Conservation (phyloP, 129 eudicot species). For the Chrysanthemum lavandulifolium region DNA sequence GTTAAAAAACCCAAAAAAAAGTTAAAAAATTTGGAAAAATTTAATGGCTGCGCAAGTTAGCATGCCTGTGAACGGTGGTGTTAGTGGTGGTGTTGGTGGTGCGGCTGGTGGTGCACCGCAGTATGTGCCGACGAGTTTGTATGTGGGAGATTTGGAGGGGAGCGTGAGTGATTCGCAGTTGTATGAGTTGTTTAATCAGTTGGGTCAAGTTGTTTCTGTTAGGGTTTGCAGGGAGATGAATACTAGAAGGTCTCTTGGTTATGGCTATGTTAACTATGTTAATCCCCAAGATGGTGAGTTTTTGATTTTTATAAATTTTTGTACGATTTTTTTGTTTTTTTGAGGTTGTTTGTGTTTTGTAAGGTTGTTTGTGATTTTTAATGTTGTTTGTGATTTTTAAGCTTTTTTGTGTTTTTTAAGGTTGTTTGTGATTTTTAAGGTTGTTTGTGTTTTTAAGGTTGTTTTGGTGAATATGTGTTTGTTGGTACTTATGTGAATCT, state of each 20-base stretch:
- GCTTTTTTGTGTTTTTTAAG: not conserved
- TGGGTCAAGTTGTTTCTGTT: slow-evolving; percentile 83
- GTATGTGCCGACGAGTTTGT: slow-evolving; percentile 65
- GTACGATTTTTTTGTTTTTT: not conserved
- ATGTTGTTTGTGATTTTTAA: no score
- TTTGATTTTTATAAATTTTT: not conserved
- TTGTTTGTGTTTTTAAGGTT: no score
- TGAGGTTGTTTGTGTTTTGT: no score
- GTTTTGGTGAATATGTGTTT: not conserved
- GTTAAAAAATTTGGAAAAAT: slow-evolving; percentile 27
- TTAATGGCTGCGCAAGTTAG: slow-evolving; percentile 60
- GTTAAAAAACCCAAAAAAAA: slow-evolving; percentile 38
- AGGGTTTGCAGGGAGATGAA: slow-evolving; percentile 78
- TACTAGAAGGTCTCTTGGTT: slow-evolving; percentile 75
- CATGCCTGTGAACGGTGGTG: slow-evolving; percentile 34
- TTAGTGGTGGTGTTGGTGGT: slow-evolving; percentile 18
- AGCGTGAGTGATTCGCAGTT: slow-evolving; percentile 81
- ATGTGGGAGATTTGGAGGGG: slow-evolving; percentile 77
- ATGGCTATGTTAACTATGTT: slow-evolving; percentile 83
- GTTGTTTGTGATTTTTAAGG: not conserved
- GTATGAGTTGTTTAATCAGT: slow-evolving; percentile 65
- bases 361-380: not conserved
- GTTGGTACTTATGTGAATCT: not conserved
- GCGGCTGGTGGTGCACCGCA: slow-evolving; percentile 46
- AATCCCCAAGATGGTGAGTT: slow-evolving; percentile 79